Evolutionary conservation across 208 protist genomes (phyloP).

Genomic region (Crithidia brevicula): DNA sequence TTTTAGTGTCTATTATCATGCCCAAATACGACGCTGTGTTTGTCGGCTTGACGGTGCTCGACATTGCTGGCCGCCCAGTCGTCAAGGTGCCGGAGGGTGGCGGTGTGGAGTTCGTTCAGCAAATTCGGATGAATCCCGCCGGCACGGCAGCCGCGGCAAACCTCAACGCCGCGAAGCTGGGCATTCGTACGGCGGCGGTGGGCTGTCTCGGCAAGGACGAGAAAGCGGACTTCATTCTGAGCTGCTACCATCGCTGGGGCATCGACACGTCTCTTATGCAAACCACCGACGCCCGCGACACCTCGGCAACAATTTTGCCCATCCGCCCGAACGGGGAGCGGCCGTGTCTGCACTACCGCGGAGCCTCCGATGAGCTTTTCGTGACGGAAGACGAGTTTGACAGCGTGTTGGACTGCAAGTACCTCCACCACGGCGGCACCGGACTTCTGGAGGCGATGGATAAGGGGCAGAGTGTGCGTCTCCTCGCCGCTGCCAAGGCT

Average conservation of each 20-base stretch:
- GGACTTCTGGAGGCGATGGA: slow-evolving; percentile 26
- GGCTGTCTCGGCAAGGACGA: slow-evolving; percentile 29
- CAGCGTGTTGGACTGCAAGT: slow-evolving; percentile 21
- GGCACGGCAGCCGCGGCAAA: slow-evolving; percentile 28
- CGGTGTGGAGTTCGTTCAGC: slow-evolving; percentile 18
- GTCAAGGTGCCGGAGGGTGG: slow-evolving; percentile 28
- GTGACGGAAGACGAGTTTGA: slow-evolving; percentile 25
- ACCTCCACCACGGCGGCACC: slow-evolving; percentile 26
- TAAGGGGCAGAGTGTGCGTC: slow-evolving; percentile 21
- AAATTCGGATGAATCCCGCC: slow-evolving; percentile 34
- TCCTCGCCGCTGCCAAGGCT: slow-evolving; percentile 21
- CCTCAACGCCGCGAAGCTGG: slow-evolving; percentile 31
- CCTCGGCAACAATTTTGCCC: slow-evolving; percentile 23
- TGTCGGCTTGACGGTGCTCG: slow-evolving; percentile 23
- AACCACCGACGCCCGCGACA: slow-evolving; percentile 18
- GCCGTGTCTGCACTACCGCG: slow-evolving; percentile 29
- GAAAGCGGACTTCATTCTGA: slow-evolving; percentile 29
- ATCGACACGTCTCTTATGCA: slow-evolving; percentile 30
- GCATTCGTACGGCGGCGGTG: slow-evolving; percentile 24
- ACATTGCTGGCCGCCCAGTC: slow-evolving; percentile 21
- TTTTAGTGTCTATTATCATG: too few species aligned
- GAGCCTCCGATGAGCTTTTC: slow-evolving; percentile 28
- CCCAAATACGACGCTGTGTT: slow-evolving; percentile 20
- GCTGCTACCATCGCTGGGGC: slow-evolving; percentile 24
- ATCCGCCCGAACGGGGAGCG: slow-evolving; percentile 28